Evolutionary conservation across 257 asterid genomes (phyloP).

Genomic region (Solanum sitiens): DNA sequence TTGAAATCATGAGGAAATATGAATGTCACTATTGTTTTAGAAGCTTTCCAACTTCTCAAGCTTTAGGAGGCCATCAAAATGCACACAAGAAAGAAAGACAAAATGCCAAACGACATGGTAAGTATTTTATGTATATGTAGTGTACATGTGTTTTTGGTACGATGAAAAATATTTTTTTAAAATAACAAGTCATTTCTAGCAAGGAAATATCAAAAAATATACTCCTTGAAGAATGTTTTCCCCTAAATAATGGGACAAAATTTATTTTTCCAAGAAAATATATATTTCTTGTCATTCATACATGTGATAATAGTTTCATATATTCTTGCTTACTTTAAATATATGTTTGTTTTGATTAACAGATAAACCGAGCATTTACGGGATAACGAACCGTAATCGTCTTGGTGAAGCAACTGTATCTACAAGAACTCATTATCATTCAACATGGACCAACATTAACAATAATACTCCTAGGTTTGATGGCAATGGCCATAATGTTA

Average conservation of each 20-base stretch:
- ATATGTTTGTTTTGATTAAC: neutral
- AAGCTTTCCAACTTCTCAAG: constrained; percentile 88
- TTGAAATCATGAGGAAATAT: constrained; percentile 31
- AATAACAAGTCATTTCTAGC: neutral
- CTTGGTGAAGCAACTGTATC: constrained; percentile 8
- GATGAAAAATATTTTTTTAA: neutral
- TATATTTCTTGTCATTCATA: neutral
- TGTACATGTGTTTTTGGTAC: neutral
- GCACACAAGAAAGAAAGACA: constrained; percentile 90
- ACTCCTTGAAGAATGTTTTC: neutral
- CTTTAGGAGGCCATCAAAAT: constrained; percentile 92
- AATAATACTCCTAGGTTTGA: constrained; percentile 13
- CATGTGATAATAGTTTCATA: neutral
- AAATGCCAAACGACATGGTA: constrained; percentile 59
- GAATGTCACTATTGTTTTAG: constrained; percentile 88
- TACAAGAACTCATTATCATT: constrained; percentile 1
- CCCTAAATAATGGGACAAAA: neutral
- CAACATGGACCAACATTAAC: constrained; percentile 16
- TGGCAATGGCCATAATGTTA: neutral
- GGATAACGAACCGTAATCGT: constrained; percentile 34
- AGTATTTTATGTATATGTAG: neutral
- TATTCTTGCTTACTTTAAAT: neutral
- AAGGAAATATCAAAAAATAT: neutral
- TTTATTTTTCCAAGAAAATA: neutral
- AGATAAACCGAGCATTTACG: constrained; percentile 29